Evolutionary conservation across 352 stramenopile species (phyloP).

Genomic region (Aphanomyces cochlioides): DNA sequence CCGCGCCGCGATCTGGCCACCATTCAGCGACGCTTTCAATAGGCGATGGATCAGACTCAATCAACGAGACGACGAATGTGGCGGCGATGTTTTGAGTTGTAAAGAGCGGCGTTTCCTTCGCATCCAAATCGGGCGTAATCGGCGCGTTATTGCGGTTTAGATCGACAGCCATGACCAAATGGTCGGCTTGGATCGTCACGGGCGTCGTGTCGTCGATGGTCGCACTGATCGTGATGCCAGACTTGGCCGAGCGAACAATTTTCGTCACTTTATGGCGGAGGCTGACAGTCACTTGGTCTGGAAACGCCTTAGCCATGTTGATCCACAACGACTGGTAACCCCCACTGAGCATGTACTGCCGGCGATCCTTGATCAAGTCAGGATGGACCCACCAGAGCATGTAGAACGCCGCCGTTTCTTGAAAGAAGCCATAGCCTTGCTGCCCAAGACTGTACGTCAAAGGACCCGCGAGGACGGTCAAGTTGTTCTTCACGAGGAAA

Average conservation of each 20-base stretch:
- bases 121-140: not conserved
- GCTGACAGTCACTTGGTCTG: not conserved
- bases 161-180: not conserved
- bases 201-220: not conserved
- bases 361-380: not conserved
- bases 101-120: not conserved
- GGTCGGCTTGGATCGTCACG: not conserved
- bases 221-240: not conserved
- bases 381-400: slow-evolving; percentile 12
- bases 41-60: not conserved
- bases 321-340: not conserved
- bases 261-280: not conserved
- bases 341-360: not conserved
- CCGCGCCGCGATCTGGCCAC: not conserved
- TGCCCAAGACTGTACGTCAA: not conserved
- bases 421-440: not conserved
- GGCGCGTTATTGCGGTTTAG: not conserved
- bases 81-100: not conserved
- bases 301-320: not conserved
- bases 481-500: not conserved
- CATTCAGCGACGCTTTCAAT: slow-evolving; percentile 2
- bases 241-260: not conserved
- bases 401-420: slow-evolving; percentile 1
- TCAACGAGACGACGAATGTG: not conserved
- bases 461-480: not conserved